phyloP scores from a whole-genome alignment of 2,329 filamentous ascomycete species.

The Botrytis porri region DNA sequence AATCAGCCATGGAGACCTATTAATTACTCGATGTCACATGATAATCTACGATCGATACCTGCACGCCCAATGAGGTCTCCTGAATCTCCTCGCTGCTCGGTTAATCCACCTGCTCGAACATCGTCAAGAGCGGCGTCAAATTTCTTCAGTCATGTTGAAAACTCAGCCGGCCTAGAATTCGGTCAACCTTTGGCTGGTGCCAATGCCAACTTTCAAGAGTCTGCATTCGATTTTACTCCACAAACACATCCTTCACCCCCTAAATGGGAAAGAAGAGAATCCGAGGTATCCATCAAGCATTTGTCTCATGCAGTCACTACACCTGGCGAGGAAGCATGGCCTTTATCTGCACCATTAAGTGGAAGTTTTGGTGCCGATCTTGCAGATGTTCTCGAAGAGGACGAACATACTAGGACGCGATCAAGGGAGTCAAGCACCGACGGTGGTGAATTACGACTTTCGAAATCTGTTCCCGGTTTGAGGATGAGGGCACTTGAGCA shows the following conservation, averaged over 20 bases:
- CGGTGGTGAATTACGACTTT: slow-evolving; percentile 32
- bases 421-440: slow-evolving; percentile 32
- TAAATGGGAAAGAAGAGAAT: slow-evolving; percentile 33
- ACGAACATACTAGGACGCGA: slow-evolving; percentile 39
- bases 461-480: slow-evolving; percentile 37
- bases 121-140: slow-evolving; percentile 53
- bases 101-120: slow-evolving; percentile 50
- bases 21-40: slow-evolving; percentile 38
- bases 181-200: slow-evolving; percentile 42
- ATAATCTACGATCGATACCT: slow-evolving; percentile 40
- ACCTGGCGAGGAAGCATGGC: slow-evolving; percentile 46
- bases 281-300: slow-evolving; percentile 28
- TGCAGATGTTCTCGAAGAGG: slow-evolving; percentile 61
- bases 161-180: slow-evolving; percentile 46
- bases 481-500: slow-evolving; percentile 36
- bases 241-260: slow-evolving; percentile 25
- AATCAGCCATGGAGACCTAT: slow-evolving; percentile 43
- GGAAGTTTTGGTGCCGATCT: slow-evolving; percentile 41
- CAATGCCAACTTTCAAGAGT: slow-evolving; percentile 44
- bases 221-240: slow-evolving; percentile 40
- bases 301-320: slow-evolving; percentile 44
- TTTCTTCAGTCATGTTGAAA: slow-evolving; percentile 54
- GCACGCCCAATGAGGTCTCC: slow-evolving; percentile 51
- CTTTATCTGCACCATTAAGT: slow-evolving; percentile 38
- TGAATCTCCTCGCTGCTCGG: slow-evolving; percentile 41